Evolutionary conservation across 441 rosid species (phyloP), one percentile per base, ranked within the genome.

Genomic region (Populus hybrid): DNA sequence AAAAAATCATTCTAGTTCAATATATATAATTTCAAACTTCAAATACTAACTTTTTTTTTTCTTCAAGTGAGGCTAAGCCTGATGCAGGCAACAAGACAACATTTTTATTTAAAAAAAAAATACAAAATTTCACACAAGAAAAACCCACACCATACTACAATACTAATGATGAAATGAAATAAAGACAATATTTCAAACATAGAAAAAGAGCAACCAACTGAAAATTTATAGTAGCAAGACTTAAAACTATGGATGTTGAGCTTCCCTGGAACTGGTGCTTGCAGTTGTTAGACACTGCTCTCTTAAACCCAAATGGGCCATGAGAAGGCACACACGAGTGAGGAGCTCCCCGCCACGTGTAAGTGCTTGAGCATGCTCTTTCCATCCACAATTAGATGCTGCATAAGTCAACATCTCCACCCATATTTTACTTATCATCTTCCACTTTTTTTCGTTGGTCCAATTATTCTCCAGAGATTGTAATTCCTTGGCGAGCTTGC

Each of bases 71-170:
- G n/a, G n/a, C n/a, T n/a, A n/a, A n/a, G n/a, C n/a, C n/a, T n/a
- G n/a, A 36, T 36, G 10, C 0, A 36, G 40, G 40, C 10, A 0
- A 0, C 40, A 36, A 2, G 40, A 2, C 40, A 2, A 1, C 10
- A 38, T 38, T 38, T 38, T 38, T 38, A 38, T 38, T 36, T 38
- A 38, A 38, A 38, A 38, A 38, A 36, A 38, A 38, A 1, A n/a
- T 38, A 38, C 42, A 38, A 38, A 38, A 38, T 38, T 38, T 42
- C 16, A 42, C 16, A 42, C 16, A 42, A 42, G 53, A 12, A 42
- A 42, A 42, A 0, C 53, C 53, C 18, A 12, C 3, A 42, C 53
- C 16, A 42, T 3, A 42, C 1, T 42, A 11, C 53, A 42, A 1
- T 3, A 42, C 16, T 42, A 42, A 42, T 42, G 53, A 42, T 42